Evolutionary conservation across 176 grass and related monocot genomes (phyloP).

Genomic region (Aegilops bicornis): DNA sequence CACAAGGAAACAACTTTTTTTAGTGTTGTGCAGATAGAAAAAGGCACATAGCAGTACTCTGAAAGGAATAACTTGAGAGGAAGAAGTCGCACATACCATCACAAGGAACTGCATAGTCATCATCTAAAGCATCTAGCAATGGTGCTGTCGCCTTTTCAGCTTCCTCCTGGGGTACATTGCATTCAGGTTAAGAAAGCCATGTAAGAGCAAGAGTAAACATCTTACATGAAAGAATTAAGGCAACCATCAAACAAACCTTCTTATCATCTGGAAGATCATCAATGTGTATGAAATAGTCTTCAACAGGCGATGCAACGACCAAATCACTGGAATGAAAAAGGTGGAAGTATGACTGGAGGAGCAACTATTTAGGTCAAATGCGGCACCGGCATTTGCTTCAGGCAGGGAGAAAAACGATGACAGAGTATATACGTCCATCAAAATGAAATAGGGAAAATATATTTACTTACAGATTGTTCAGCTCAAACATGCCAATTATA

Average conservation of each 20-base stretch:
- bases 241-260: slow-evolving; percentile 57
- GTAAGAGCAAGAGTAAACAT: slow-evolving; percentile 1
- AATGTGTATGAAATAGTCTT: slow-evolving; percentile 97
- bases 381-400: slow-evolving; percentile 2
- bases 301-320: slow-evolving; percentile 86
- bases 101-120: slow-evolving; percentile 82
- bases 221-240: neutral
- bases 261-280: slow-evolving; percentile 80
- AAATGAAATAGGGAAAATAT: slow-evolving; percentile 14
- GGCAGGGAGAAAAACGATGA: slow-evolving; percentile 19
- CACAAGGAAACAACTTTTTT: slow-evolving; percentile 2
- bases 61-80: neutral
- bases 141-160: slow-evolving; percentile 46
- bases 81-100: slow-evolving; percentile 50
- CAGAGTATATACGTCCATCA: slow-evolving; percentile 1
- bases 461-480: slow-evolving; percentile 97
- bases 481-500: slow-evolving; percentile 99
- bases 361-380: slow-evolving; percentile 13
- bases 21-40: slow-evolving; percentile 2
- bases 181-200: slow-evolving; percentile 28
- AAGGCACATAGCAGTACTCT: neutral
- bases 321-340: slow-evolving; percentile 65
- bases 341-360: neutral
- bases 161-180: slow-evolving; percentile 48
- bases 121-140: slow-evolving; percentile 74